Evolutionary conservation across 495 filamentous ascomycete species (phyloP).

Genomic region (Daldinia caldariorum): DNA sequence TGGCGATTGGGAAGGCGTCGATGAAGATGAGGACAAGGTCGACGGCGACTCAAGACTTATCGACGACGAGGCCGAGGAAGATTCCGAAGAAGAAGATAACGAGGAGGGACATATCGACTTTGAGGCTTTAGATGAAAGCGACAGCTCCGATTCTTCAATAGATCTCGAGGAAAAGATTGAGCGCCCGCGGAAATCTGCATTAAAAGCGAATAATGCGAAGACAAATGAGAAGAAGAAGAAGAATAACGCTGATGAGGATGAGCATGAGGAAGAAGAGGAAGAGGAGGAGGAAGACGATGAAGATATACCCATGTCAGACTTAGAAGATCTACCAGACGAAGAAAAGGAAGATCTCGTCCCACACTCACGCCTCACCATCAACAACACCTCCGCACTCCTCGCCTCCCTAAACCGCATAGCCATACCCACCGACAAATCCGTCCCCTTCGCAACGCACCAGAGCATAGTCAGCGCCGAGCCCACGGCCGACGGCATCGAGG

Average conservation of each 20-base stretch:
- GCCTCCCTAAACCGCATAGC: constrained; percentile 79
- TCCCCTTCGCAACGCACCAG: constrained; percentile 66
- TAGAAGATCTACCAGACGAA: constrained; percentile 77
- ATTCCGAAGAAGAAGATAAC: constrained; percentile 31
- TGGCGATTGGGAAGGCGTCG: constrained; percentile 56
- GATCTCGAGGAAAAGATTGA: constrained; percentile 51
- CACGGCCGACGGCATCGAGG: constrained; percentile 65
- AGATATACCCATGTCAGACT: constrained; percentile 83
- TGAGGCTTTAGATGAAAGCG: constrained; percentile 46
- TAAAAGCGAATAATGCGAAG: constrained; percentile 52
- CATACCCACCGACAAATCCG: constrained; percentile 63
- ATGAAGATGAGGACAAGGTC: constrained; percentile 56
- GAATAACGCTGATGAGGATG: constrained; percentile 47
- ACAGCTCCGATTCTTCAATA: constrained; percentile 49
- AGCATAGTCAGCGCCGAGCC: constrained; percentile 59
- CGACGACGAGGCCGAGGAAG: constrained; percentile 30
- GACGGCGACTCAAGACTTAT: constrained; percentile 27
- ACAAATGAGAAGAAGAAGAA: constrained; percentile 54
- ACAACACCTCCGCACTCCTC: constrained; percentile 89
- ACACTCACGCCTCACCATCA: constrained; percentile 94
- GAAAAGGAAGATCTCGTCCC: constrained; percentile 87
- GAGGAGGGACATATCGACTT: constrained; percentile 37
- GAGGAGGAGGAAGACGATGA: constrained; percentile 65
- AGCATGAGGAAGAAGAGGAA: constrained; percentile 52
- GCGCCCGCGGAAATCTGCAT: constrained; percentile 41